Evolutionary conservation across 768 basidiomycete genomes (phyloP), one percentile per base, ranked within the genome.

Genomic region (Tylopilus vinaceipallidus): DNA sequence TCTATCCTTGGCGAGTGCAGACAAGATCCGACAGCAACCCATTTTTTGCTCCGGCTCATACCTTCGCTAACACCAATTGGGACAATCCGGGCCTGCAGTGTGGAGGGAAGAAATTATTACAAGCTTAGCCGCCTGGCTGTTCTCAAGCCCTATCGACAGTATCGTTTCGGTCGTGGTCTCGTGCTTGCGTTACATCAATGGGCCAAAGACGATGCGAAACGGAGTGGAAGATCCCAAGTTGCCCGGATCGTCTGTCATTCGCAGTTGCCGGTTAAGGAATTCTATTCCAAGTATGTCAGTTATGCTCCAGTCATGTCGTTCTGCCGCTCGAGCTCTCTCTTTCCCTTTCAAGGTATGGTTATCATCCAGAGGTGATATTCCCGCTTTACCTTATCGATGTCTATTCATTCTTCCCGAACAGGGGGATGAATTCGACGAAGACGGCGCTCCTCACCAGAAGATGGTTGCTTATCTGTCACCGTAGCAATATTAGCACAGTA

Each of bases 371-470:
- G 78, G 88, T 86, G 67, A 66, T 76, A 60, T 47, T 42, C 35
- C 35, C 40, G 42, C 41, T 49, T 47, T 53, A 11, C 47, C 53
- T 52, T 51, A 61, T 63, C 56, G 49, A 62, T 62, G 30, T 49
- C 50, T 47, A 43, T 54, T 61, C 63, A 64, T 47, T 54, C 41
- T 58, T 52, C 54, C 45, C 50, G 41, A 54, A 38, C 67, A 90
- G 84, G 86, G 84, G 54, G 76, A 77, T 22, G 78, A 81, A 65
- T 90, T 88, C 71, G 86, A 87, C 68, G 88, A 84, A 71, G 91
- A 87, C 49, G 90, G 89, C 27, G 89, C 80, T 61, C 89, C 87
- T 50, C 90, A 93, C 77, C 89, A 91, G 65, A 84, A 81, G 70
- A 89, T 92, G 89, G 75, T 84, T 52, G 69, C 77, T 57, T 73